Percentiles rank a stretch among this genome's conserved stretches.
Conservation (phyloP, 108 stramenopile genomes). For the Pelagomonas calceolata region DNA sequence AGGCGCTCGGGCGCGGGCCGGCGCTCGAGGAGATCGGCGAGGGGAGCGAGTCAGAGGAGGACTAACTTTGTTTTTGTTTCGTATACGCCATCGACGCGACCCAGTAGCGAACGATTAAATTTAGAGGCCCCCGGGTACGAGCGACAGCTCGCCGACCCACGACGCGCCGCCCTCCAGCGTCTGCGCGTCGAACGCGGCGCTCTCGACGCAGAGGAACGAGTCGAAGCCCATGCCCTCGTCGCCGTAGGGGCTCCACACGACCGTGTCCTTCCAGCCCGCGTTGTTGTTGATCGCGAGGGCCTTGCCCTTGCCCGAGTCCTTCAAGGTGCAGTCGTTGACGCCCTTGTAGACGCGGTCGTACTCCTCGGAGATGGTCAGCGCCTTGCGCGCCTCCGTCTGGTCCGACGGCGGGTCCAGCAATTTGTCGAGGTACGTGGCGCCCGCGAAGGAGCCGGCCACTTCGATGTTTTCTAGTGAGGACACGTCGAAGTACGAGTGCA, state of each 20-base stretch:
- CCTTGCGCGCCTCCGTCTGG: slow-evolving; percentile 59
- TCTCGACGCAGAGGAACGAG: slow-evolving; percentile 88
- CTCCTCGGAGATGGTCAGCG: slow-evolving; percentile 70
- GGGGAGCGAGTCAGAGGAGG: no score
- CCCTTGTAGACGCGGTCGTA: slow-evolving; percentile 87
- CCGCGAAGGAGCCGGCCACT: slow-evolving; percentile 72
- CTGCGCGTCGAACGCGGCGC: slow-evolving; percentile 33
- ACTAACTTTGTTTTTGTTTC: no score
- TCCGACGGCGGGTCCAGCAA: slow-evolving; percentile 64
- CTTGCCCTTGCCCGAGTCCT: slow-evolving; percentile 74
- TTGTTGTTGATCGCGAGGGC: slow-evolving; percentile 63
- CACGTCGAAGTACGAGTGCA: slow-evolving; percentile 90
- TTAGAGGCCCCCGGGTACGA: slow-evolving; percentile 2
- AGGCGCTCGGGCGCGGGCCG: no score
- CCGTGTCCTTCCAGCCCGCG: slow-evolving; percentile 84
- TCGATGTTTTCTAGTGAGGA: slow-evolving; percentile 71
- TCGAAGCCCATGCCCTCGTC: slow-evolving; percentile 90
- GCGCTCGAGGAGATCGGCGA: no score
- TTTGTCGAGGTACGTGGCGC: slow-evolving; percentile 78
- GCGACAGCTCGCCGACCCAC: slow-evolving; percentile 29
- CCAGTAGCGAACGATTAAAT: no score
- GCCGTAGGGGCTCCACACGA: slow-evolving; percentile 85
- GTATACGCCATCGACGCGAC: no score
- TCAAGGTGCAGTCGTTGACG: slow-evolving; percentile 76
- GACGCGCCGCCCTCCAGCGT: slow-evolving; percentile 11